Evolutionary conservation across 2,329 filamentous ascomycete genomes (phyloP).

Genomic region (Fusarium equiseti): DNA sequence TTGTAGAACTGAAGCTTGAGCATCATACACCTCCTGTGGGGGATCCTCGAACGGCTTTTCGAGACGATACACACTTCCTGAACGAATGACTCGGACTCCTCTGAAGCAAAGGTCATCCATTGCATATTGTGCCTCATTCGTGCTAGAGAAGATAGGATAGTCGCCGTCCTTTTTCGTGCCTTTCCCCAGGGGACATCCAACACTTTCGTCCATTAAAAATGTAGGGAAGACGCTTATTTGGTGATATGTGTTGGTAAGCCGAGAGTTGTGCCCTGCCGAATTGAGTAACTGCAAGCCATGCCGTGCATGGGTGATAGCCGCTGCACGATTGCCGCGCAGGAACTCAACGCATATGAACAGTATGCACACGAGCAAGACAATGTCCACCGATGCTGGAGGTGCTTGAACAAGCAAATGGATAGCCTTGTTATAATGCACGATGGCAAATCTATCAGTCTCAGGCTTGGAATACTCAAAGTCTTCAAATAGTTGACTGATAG

Average conservation of each 20-base stretch:
- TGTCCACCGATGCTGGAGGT: constrained; percentile 44
- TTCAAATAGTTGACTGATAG: constrained; percentile 57
- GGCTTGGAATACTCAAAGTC: constrained; percentile 41
- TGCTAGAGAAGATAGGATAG: constrained; percentile 20
- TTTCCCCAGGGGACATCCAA: constrained; percentile 16
- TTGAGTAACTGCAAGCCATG: constrained; percentile 56
- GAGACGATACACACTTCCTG: constrained; percentile 46
- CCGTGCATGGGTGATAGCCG: constrained; percentile 53
- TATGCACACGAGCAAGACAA: constrained; percentile 56
- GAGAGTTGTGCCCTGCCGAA: constrained; percentile 37
- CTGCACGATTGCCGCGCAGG: constrained; percentile 52
- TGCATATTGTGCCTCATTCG: constrained; percentile 47
- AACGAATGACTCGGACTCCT: constrained; percentile 49
- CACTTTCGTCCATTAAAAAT: constrained; percentile 50
- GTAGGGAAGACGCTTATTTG: constrained; percentile 56
- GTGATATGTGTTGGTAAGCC: constrained; percentile 54
- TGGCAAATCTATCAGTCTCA: constrained; percentile 44
- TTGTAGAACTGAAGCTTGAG: constrained; percentile 39
- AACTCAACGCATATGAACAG: constrained; percentile 61
- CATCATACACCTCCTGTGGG: constrained; percentile 33
- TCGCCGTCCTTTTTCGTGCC: neutral
- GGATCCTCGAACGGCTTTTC: constrained; percentile 21
- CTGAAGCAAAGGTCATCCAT: constrained; percentile 48
- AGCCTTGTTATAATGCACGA: constrained; percentile 58
- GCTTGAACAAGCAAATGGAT: constrained; percentile 51